Evolutionary conservation across 768 basidiomycete species (phyloP), one percentile per base, ranked within the genome.

Genomic region (Amanita muscaria): DNA sequence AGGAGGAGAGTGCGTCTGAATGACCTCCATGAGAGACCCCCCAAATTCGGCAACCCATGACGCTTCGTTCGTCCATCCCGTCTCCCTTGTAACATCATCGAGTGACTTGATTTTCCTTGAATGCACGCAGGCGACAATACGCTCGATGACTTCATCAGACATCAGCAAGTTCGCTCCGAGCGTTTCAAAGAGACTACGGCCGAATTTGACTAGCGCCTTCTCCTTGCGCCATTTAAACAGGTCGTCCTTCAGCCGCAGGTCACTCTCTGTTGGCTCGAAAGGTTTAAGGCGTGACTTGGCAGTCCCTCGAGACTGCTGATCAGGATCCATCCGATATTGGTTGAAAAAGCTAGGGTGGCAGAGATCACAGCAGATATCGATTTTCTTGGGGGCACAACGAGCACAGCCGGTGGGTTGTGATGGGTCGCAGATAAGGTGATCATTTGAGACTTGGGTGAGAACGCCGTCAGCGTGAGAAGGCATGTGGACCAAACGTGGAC

Each of bases 291-390:
- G 21, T 30, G 39, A 30, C 16, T 40, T n/a, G n/a, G n/a, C n/a
- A n/a, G n/a, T n/a, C n/a, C n/a, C n/a, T n/a, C n/a, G n/a, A n/a
- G n/a, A n/a, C n/a, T n/a, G n/a, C n/a, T n/a, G n/a, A n/a, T n/a
- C n/a, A n/a, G n/a, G n/a, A n/a, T n/a, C n/a, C n/a, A n/a, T n/a
- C n/a, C n/a, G n/a, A n/a, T n/a, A n/a, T n/a, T n/a, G 27, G 34
- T n/a, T 12, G 34, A 48, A 24, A 21, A 27, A 8, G 27, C 23
- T 15, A 42, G 50, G 21, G 19, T 37, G 34, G 23, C 50, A 51
- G 40, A 27, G 23, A 43, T 51, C 47, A 48, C 50, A 51, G 16
- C 50, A 51, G 11, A 44, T 21, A 7, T 32, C 38, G 34, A 47
- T 35, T 21, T 3, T 36, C n/a, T 39, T 38, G 4, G 32, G 27